A percentile compares a stretch with the other conserved stretches of the same genome.
Evolutionary conservation across 2,329 filamentous ascomycete genomes (phyloP).

Genomic region (Aspergillus fijiensis): DNA sequence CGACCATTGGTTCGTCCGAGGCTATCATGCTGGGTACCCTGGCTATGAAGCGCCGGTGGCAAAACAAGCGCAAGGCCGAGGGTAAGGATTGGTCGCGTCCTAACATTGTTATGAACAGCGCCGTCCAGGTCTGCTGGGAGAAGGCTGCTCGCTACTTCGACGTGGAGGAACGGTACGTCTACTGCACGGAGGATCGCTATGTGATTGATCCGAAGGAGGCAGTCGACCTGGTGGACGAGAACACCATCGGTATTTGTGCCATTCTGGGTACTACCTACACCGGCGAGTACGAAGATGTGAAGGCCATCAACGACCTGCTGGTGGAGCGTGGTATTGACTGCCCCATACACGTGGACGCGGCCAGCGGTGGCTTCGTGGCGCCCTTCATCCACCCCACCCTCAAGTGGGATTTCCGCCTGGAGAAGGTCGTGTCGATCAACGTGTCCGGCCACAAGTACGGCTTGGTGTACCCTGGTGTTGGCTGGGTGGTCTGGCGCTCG

Average conservation of each 20-base stretch:
- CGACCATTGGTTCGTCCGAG: slow-evolving; percentile 85
- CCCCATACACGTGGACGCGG: slow-evolving; percentile 91
- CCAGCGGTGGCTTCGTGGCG: slow-evolving; percentile 87
- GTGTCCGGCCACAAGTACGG: slow-evolving; percentile 89
- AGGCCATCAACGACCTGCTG: slow-evolving; percentile 85
- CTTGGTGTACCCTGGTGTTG: slow-evolving; percentile 82
- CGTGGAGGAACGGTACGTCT: slow-evolving; percentile 80
- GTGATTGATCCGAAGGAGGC: slow-evolving; percentile 64
- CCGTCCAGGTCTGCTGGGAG: slow-evolving; percentile 97
- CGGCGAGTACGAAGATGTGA: slow-evolving; percentile 91
- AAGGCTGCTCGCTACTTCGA: slow-evolving; percentile 90
- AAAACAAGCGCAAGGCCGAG: slow-evolving; percentile 77
- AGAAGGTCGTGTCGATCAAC: slow-evolving; percentile 90
- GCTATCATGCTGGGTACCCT: slow-evolving; percentile 56
- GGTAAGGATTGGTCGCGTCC: slow-evolving; percentile 78
- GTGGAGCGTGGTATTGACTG: slow-evolving; percentile 71
- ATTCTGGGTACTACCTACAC: slow-evolving; percentile 95
- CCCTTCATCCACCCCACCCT: slow-evolving; percentile 84
- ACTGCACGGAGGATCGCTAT: slow-evolving; percentile 60
- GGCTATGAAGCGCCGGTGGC: slow-evolving; percentile 95
- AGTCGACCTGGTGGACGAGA: slow-evolving; percentile 63
- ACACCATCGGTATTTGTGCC: slow-evolving; percentile 84
- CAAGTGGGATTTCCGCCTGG: slow-evolving; percentile 87
- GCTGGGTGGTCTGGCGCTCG: slow-evolving; percentile 88
- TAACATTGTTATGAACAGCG: slow-evolving; percentile 94